Conservation (phyloP, 257 asterid species). For the Solanum raphanifolium region DNA sequence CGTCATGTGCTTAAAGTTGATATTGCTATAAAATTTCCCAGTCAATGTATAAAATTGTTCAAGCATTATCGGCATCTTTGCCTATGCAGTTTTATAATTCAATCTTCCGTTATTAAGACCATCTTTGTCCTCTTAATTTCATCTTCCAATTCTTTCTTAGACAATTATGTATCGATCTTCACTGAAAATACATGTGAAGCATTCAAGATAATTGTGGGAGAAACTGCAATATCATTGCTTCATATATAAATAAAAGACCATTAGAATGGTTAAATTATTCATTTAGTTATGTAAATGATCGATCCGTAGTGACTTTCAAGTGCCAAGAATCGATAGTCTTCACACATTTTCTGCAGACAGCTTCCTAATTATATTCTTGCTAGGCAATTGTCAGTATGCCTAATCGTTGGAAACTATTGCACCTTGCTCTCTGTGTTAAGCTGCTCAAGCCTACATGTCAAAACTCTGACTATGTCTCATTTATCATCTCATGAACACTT, state of each 20-base stretch:
- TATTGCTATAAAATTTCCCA: not conserved
- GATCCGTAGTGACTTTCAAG: not conserved
- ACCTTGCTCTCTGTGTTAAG: not conserved
- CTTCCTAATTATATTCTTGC: conserved; percentile 8
- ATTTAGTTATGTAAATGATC: not conserved
- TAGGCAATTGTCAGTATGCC: conserved; percentile 5
- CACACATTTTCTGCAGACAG: not conserved
- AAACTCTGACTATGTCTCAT: not conserved
- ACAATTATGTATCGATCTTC: not conserved
- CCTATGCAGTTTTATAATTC: not conserved
- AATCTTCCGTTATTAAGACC: not conserved
- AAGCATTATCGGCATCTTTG: not conserved
- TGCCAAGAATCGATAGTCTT: not conserved
- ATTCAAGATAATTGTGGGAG: not conserved
- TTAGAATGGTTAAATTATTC: not conserved
- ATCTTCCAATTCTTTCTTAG: not conserved
- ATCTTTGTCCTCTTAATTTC: not conserved
- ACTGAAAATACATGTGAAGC: not conserved
- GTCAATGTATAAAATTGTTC: not conserved
- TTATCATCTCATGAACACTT: not conserved
- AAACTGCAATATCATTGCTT: not conserved
- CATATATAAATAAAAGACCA: not conserved
- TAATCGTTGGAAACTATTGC: not conserved
- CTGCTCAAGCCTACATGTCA: not conserved
- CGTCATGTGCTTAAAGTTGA: not conserved